Evolutionary conservation across 2,329 filamentous ascomycete species (phyloP), one percentile per base, ranked within the genome.

Genomic region (Cadophora malorum): DNA sequence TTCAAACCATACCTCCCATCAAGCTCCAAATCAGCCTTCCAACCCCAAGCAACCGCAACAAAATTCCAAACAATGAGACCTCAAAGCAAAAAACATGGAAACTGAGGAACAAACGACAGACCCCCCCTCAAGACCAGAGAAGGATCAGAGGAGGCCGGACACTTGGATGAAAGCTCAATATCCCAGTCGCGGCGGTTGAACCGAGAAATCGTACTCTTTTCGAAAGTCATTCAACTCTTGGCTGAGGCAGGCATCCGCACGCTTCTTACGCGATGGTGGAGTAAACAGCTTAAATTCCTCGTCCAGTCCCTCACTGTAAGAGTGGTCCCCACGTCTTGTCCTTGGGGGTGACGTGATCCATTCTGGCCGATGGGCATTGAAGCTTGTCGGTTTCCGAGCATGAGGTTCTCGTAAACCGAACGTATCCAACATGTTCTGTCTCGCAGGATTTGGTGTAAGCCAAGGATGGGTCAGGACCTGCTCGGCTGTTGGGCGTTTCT

Each of bases 391-490:
- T 9, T 31, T n/a, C 8, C 33, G 52, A 2, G 5, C 12, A 55
- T 55, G 52, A 4, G 52, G 28, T 19, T 5, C 16, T 33, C 52
- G 25, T 31, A 55, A 33, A 10, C 25, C 52, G n/a, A 5, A 4
- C 3, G 33, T 8, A 10, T 33, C 52, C 52, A 55, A 33, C 52
- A 55, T 55, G 3, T 5, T 19, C 12, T 1, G 23, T n/a, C 28
- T 31, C 3, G 16, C 14, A 8, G 16, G 3, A 9, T 55, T 10
- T n/a, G 2, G 5, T 14, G 52, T 55, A 19, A 55, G 28, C 52
- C 52, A 55, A 33, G 52, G 52, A 55, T 55, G 52, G 4, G 28
- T 19, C 16, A 55, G 52, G 52, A 55, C 52, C 8, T 55, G 25
- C 25, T 55, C 52, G 2, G 52, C 52, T 1, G 52, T 55, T 16